Percentiles rank a stretch among this genome's conserved stretches.
phyloP scores from a whole-genome alignment of 1,284 basidiomycete species.

The Cutaneotrichosporon mucoides region DNA sequence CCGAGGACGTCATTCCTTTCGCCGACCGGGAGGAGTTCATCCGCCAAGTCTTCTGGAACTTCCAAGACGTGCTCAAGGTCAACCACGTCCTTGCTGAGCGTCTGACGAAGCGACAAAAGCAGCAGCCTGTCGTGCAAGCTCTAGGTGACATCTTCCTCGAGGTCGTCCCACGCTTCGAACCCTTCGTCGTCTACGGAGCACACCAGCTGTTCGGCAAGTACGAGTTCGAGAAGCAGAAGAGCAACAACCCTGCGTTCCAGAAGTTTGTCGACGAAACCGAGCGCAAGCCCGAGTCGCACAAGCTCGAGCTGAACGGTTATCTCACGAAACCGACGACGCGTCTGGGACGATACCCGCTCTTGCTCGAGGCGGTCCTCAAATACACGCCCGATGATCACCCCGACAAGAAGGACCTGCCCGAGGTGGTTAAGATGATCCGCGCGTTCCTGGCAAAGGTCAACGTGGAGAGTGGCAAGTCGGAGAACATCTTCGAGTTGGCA shows the following conservation, averaged over 20 bases:
- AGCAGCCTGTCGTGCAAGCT: slow-evolving; percentile 83
- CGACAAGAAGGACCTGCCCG: slow-evolving; percentile 74
- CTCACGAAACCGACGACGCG: slow-evolving; percentile 97
- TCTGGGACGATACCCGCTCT: slow-evolving; percentile 88
- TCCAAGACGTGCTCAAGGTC: slow-evolving; percentile 87
- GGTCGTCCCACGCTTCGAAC: slow-evolving; percentile 78
- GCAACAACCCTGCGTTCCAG: slow-evolving; percentile 85
- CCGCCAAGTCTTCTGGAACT: slow-evolving; percentile 96
- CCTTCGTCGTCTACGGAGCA: slow-evolving; percentile 92
- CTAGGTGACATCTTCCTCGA: slow-evolving; percentile 92
- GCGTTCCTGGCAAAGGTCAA: slow-evolving; percentile 88
- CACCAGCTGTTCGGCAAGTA: slow-evolving; percentile 98
- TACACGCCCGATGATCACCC: slow-evolving; percentile 86
- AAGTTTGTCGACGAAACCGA: slow-evolving; percentile 94
- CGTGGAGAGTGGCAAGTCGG: slow-evolving; percentile 82
- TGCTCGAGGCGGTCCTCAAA: slow-evolving; percentile 89
- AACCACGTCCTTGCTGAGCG: slow-evolving; percentile 85
- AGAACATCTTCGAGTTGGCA: slow-evolving; percentile 87
- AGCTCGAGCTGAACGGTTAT: slow-evolving; percentile 96
- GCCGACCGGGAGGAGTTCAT: slow-evolving; percentile 80
- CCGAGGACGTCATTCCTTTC: slow-evolving; percentile 68
- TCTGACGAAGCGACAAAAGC: slow-evolving; percentile 93
- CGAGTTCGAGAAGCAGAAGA: slow-evolving; percentile 98
- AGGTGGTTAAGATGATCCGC: slow-evolving; percentile 74
- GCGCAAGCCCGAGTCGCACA: slow-evolving; percentile 87